These are phyloP conservation scores for Cicer arietinum DNA, from an alignment of 306 rosid species.

Conservation along the genomic window DNA sequence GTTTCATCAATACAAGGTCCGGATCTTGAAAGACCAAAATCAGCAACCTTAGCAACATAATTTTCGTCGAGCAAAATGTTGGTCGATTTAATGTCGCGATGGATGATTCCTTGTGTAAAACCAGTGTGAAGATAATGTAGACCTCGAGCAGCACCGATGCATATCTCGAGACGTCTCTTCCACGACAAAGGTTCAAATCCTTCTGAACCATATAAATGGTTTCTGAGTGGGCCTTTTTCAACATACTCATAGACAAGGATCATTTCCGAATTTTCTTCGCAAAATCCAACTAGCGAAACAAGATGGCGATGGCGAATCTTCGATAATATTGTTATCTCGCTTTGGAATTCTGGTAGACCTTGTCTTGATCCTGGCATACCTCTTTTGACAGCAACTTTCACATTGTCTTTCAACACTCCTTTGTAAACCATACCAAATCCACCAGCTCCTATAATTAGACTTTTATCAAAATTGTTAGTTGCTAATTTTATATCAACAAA, in stretches of 20 bases:
- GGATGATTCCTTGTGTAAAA: constrained; percentile 85
- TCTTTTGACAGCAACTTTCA: constrained; percentile 85
- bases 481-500: constrained; percentile 74
- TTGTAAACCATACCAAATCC: constrained; percentile 89
- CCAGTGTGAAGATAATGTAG: constrained; percentile 96
- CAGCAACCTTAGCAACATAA: constrained; percentile 87
- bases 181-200: constrained; percentile 66
- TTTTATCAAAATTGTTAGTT: constrained; percentile 74
- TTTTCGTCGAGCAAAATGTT: constrained; percentile 81
- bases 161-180: constrained; percentile 89
- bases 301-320: constrained; percentile 87
- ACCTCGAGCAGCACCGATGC: constrained; percentile 92
- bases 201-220: constrained; percentile 70
- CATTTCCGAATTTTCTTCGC: constrained; percentile 94
- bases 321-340: constrained; percentile 78
- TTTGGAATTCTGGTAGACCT: constrained; percentile 92
- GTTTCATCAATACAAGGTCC: constrained; percentile 87
- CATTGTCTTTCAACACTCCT: constrained; percentile 69
- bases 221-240: constrained; percentile 83
- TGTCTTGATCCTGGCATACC: constrained; percentile 91
- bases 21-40: constrained; percentile 90
- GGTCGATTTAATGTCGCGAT: constrained; percentile 92
- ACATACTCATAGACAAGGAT: constrained; percentile 85
- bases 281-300: constrained; percentile 83
- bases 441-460: constrained; percentile 76